phyloP scores from a whole-genome alignment of 139 green algal genomes.

The Mychonastes homosphaera region DNA sequence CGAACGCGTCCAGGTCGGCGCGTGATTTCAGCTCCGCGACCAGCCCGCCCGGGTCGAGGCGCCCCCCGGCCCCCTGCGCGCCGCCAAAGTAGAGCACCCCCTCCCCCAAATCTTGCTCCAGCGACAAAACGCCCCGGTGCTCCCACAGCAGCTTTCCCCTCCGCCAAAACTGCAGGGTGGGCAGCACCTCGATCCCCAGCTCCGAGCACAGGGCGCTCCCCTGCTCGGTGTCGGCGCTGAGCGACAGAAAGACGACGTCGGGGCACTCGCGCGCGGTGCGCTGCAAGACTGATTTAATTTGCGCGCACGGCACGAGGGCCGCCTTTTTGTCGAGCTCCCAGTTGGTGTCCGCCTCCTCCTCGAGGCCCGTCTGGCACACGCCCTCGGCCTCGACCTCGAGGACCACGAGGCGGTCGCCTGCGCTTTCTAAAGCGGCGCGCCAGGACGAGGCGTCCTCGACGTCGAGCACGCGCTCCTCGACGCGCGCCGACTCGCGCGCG shows the following conservation, averaged over 20 bases:
- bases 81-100: slow-evolving; percentile 28
- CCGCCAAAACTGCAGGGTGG: slow-evolving; percentile 69
- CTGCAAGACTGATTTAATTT: slow-evolving; percentile 63
- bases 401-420: slow-evolving; percentile 57
- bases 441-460: slow-evolving; percentile 37
- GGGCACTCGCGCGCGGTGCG: slow-evolving; percentile 62
- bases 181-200: slow-evolving; percentile 58
- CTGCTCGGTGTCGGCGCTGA: slow-evolving; percentile 49
- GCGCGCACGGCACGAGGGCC: slow-evolving; percentile 36
- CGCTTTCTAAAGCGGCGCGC: slow-evolving; percentile 26
- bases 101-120: slow-evolving; percentile 57
- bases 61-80: slow-evolving; percentile 27
- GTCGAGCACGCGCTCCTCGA: slow-evolving; percentile 50
- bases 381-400: slow-evolving; percentile 52
- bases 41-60: slow-evolving; percentile 34
- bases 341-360: slow-evolving; percentile 68
- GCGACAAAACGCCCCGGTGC: slow-evolving; percentile 43
- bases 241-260: slow-evolving; percentile 54
- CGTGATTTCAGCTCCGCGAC: slow-evolving; percentile 48
- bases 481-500: slow-evolving; percentile 40
- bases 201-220: slow-evolving; percentile 38
- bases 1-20: slow-evolving; percentile 35
- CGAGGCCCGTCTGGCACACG: slow-evolving; percentile 58
- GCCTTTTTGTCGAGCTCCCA: slow-evolving; percentile 59
- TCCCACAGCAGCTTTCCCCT: slow-evolving; percentile 61